Evolutionary conservation across 2,329 filamentous ascomycete species (phyloP), one percentile per base, ranked within the genome.

Genomic region (Penicillium sclerotiorum): DNA sequence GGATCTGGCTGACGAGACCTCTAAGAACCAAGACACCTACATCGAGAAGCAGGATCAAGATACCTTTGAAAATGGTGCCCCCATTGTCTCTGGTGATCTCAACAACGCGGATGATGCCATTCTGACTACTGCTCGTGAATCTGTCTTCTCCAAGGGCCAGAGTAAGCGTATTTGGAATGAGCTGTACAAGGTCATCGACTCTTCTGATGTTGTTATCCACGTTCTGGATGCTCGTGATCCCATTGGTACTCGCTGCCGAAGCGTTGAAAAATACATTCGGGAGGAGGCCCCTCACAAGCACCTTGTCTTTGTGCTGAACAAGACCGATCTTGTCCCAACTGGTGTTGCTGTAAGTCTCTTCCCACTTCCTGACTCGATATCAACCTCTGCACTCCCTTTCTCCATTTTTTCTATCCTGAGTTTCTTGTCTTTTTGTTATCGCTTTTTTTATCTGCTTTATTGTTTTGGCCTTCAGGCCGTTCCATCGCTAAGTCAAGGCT

Each of bases 111-210:
- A 72, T 21, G 73, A 76, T 28, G 66, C 72, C 47, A 55, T 47
- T 9, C 50, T 58, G 12, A 79, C 83, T 6, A 82, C 83, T 63
- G 85, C 88, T n/a, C 81, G 85, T 60, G 89, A 93, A 68, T 86
- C 92, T 32, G 89, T 97, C 52, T 97, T 97, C 73, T 87, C 83
- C 61, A 97, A 97, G 75, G 94, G 94, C 15, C 92, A 96, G 71
- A 93, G 87, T 66, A 96, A 96, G 74, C 83, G 94, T 59, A 96
- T 96, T 61, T 96, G 90, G 92, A 97, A 97, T 74, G 93, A 99
- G 70, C 77, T 97, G 36, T 88, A 94, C 80, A 95, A 95, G 74
- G 91, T 94, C 64, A 94, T 96, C 54, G 93, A 96, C 73, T 95
- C 90, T 3, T 94, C 89, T 8, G 94, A 99, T 72, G 93, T 99